Evolutionary conservation across 805 yeast genomes (phyloP).

Genomic region (Sugiyamaella marilandica): DNA sequence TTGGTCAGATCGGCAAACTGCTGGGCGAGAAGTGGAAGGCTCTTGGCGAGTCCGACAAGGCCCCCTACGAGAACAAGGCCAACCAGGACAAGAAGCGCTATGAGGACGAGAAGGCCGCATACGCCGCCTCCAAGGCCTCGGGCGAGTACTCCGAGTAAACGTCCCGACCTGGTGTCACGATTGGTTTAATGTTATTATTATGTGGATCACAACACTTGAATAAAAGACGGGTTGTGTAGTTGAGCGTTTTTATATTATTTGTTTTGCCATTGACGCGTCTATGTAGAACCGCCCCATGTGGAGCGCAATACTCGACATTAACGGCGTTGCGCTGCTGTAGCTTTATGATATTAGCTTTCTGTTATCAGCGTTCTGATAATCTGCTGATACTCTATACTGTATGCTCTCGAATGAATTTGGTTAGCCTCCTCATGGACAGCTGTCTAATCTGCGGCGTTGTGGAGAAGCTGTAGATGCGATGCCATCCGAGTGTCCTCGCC

Average conservation of each 20-base stretch:
- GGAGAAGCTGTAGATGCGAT: too few relatives aligned
- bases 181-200: slow-evolving; percentile 4
- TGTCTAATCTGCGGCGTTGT: too few relatives aligned
- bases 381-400: too few relatives aligned
- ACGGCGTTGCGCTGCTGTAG: too few relatives aligned
- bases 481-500: too few relatives aligned
- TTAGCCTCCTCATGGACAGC: too few relatives aligned
- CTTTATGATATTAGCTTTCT: neutral
- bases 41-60: slow-evolving; percentile 72
- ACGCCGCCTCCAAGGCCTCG: slow-evolving; percentile 39
- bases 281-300: too few relatives aligned
- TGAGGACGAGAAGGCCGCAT: slow-evolving; percentile 87
- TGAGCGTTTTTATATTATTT: neutral
- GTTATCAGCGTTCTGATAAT: too few relatives aligned
- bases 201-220: slow-evolving; percentile 6
- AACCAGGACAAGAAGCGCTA: slow-evolving; percentile 96
- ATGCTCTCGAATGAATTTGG: too few relatives aligned
- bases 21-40: slow-evolving; percentile 98
- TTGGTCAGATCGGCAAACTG: slow-evolving; percentile 89
- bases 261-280: slow-evolving; percentile 11
- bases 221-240: slow-evolving; percentile 10
- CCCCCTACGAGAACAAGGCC: slow-evolving; percentile 89
- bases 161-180: neutral
- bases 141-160: slow-evolving; percentile 26
- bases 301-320: too few relatives aligned